Evolutionary conservation across 306 rosid genomes (phyloP).

Genomic region (Urtica urens): DNA sequence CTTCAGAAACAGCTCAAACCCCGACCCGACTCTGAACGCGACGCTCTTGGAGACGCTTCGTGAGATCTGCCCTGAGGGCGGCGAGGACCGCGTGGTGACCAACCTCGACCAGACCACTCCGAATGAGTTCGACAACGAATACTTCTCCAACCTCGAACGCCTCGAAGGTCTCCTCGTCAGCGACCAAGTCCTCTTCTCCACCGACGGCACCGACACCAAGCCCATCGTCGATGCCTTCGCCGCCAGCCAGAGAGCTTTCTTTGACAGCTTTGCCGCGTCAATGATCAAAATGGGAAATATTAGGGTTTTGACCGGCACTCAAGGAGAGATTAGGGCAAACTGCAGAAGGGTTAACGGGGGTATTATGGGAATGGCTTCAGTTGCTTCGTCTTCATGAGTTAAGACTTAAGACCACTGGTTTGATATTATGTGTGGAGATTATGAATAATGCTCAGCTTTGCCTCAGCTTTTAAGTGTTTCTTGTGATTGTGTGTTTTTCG

Average conservation of each 20-base stretch:
- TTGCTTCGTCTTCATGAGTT: constrained; percentile 8
- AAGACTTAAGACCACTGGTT: no score
- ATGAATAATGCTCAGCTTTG: no score
- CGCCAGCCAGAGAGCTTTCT: constrained; percentile 1
- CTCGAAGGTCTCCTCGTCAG: constrained; percentile 2
- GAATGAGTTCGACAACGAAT: constrained; percentile 1
- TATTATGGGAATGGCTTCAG: not conserved
- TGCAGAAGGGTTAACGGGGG: constrained; percentile 10
- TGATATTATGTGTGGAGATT: no score
- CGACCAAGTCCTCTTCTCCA: constrained; percentile 17
- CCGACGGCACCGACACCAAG: constrained; percentile 2
- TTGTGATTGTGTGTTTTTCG: no score
- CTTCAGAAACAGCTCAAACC: not conserved
- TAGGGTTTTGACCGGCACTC: constrained; percentile 1
- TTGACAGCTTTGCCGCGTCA: constrained; percentile 11
- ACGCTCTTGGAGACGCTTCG: constrained; percentile 7
- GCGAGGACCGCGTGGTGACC: not conserved
- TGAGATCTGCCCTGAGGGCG: constrained; percentile 10
- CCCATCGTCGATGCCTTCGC: constrained; percentile 5
- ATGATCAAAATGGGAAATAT: constrained; percentile 21
- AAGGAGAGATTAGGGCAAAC: constrained; percentile 17
- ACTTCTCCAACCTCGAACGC: constrained; percentile 14
- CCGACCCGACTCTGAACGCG: constrained; percentile 12
- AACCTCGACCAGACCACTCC: constrained; percentile 8
- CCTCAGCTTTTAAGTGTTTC: no score